These are phyloP conservation scores for Suhomyces faveliae DNA, from an alignment of 805 yeast species.

Conservation along the genomic window DNA sequence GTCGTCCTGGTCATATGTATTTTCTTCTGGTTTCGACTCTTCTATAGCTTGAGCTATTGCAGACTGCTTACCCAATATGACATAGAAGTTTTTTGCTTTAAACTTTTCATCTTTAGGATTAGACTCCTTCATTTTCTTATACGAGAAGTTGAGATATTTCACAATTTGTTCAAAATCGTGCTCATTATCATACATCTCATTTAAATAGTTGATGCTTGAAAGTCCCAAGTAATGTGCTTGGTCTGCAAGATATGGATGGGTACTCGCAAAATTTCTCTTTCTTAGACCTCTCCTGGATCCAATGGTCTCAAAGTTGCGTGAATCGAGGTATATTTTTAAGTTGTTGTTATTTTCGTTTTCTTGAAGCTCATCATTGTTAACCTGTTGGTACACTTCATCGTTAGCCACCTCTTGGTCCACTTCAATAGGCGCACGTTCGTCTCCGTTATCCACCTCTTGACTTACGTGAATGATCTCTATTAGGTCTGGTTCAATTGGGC, in stretches of 20 bases:
- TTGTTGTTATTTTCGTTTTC: conserved; percentile 13
- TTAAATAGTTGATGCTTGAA: conserved; percentile 33
- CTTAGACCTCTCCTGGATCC: conserved; percentile 30
- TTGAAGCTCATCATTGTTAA: neutral
- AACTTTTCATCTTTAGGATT: conserved; percentile 42
- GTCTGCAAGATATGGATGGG: conserved; percentile 46
- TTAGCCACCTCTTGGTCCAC: neutral
- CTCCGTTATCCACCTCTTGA: neutral
- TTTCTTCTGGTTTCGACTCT: conserved; percentile 6
- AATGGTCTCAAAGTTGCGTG: conserved; percentile 11
- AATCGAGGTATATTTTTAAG: conserved; percentile 14
- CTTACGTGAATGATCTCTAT: neutral
- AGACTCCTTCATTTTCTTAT: conserved; percentile 27
- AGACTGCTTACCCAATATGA: conserved; percentile 29
- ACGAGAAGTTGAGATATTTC: conserved; percentile 34
- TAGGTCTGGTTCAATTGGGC: neutral
- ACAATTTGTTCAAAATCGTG: conserved; percentile 34
- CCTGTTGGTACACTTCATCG: neutral
- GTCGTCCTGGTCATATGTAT: neutral
- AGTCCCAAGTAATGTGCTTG: conserved; percentile 45
- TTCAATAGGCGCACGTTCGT: too few relatives aligned
- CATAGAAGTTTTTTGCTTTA: conserved; percentile 37
- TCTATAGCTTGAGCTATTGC: conserved; percentile 11
- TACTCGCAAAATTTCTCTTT: conserved; percentile 42
- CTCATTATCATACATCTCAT: conserved; percentile 36